Evolutionary conservation across 768 basidiomycete genomes (phyloP).

Genomic region (Tubosaeta sp.): DNA sequence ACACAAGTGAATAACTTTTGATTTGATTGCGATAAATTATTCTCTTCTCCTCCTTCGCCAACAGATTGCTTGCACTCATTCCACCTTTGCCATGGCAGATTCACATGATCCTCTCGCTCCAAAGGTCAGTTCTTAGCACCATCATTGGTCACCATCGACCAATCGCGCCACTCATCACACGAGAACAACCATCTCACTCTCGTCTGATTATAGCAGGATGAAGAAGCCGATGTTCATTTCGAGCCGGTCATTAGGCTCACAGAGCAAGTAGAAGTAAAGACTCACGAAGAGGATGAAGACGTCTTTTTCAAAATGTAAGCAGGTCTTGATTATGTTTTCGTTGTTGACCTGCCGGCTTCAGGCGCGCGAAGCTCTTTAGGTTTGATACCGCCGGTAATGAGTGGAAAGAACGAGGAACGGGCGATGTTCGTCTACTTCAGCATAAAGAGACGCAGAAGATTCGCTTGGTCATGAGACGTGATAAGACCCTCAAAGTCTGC

Average conservation of each 20-base stretch:
- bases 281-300: slow-evolving; percentile 90
- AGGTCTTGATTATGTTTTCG: neutral
- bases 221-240: slow-evolving; percentile 86
- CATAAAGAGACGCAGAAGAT: slow-evolving; percentile 90
- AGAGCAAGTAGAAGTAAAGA: slow-evolving; percentile 93
- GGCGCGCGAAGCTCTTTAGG: slow-evolving; percentile 98
- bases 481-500: slow-evolving; percentile 99
- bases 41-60: slow-evolving; percentile 6
- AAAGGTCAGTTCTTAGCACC: slow-evolving; percentile 47
- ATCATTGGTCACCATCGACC: neutral
- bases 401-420: slow-evolving; percentile 99
- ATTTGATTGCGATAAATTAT: slow-evolving; percentile 24
- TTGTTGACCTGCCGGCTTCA: slow-evolving; percentile 33
- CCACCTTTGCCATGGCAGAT: slow-evolving; percentile 48
- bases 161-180: slow-evolving; percentile 27
- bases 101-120: slow-evolving; percentile 62
- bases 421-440: slow-evolving; percentile 87
- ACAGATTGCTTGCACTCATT: slow-evolving; percentile 2
- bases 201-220: slow-evolving; percentile 42
- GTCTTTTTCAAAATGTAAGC: slow-evolving; percentile 94
- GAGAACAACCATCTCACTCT: slow-evolving; percentile 19
- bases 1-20: slow-evolving; percentile 13
- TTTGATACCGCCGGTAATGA: slow-evolving; percentile 75
- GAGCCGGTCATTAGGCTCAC: slow-evolving; percentile 97
- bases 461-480: slow-evolving; percentile 97